These are phyloP conservation scores for Microcera coccophila DNA, from an alignment of 2,329 filamentous ascomycete species.

Conservation along the genomic window DNA sequence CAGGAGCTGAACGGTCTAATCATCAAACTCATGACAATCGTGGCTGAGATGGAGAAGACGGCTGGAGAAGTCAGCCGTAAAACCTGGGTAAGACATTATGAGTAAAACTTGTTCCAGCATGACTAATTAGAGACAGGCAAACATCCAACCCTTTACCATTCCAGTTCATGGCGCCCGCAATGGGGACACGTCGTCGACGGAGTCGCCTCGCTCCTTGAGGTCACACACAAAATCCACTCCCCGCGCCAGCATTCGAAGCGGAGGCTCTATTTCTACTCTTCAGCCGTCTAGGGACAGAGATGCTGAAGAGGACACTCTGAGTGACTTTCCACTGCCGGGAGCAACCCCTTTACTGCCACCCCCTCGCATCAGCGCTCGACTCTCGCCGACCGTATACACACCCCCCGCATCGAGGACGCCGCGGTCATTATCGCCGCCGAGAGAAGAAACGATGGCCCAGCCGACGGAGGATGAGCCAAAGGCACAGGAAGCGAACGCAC, in stretches of 20 bases:
- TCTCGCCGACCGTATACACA: neutral
- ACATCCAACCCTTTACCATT: constrained; percentile 25
- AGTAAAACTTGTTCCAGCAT: neutral
- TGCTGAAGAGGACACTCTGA: constrained; percentile 22
- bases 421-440: neutral
- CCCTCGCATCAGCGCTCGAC: constrained; percentile 1
- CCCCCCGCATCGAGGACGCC: neutral
- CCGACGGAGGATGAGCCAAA: constrained; percentile 1
- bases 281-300: constrained; percentile 10
- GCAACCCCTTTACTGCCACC: constrained; percentile 24
- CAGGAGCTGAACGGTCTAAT: constrained; percentile 66
- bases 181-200: constrained; percentile 7
- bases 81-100: constrained; percentile 57
- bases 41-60: constrained; percentile 80
- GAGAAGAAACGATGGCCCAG: constrained; percentile 2
- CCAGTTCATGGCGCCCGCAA: constrained; percentile 9
- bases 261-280: constrained; percentile 11
- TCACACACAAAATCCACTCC: constrained; percentile 12
- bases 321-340: constrained; percentile 27
- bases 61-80: constrained; percentile 79
- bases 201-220: constrained; percentile 11
- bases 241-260: constrained; percentile 19
- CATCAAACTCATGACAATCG: constrained; percentile 68
- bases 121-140: constrained; percentile 19
- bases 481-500: neutral